Evolutionary conservation across 2,329 filamentous ascomycete genomes (phyloP).

Genomic region (Fusarium sacchari): DNA sequence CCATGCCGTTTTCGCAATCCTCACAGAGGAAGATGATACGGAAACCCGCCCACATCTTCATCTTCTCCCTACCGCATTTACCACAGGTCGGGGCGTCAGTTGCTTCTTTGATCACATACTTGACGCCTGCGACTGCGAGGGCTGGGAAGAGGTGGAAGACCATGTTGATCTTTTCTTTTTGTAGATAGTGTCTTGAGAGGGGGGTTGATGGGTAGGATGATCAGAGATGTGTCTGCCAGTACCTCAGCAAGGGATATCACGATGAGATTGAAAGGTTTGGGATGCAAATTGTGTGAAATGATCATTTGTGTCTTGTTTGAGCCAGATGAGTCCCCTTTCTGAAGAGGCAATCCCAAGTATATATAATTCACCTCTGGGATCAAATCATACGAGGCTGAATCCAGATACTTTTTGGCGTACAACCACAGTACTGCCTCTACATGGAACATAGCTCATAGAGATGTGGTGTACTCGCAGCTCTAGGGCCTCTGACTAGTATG

Average conservation of each 20-base stretch:
- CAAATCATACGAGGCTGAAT: not conserved
- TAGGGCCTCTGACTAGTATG: not conserved
- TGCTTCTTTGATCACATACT: not conserved
- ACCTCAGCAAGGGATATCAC: not conserved
- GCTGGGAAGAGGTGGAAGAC: not conserved
- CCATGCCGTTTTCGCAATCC: not conserved
- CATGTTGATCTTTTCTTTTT: not conserved
- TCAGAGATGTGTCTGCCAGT: not conserved
- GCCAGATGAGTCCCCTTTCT: accelerated
- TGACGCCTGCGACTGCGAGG: not conserved
- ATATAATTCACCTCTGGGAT: not conserved
- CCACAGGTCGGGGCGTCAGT: not conserved
- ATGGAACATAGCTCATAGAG: accelerated
- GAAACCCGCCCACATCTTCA: not conserved
- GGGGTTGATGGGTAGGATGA: not conserved
- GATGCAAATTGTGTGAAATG: not conserved
- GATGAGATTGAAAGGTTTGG: accelerated
- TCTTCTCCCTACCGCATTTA: not conserved
- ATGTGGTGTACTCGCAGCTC: not conserved
- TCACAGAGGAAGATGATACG: not conserved
- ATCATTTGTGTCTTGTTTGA: not conserved
- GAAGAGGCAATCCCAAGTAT: not conserved
- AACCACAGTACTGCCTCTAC: too few relatives aligned
- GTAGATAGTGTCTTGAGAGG: not conserved
- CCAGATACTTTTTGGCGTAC: not conserved